phyloP scores from a whole-genome alignment of 2,329 filamentous ascomycete species.

The Leptographium radiaticola region DNA sequence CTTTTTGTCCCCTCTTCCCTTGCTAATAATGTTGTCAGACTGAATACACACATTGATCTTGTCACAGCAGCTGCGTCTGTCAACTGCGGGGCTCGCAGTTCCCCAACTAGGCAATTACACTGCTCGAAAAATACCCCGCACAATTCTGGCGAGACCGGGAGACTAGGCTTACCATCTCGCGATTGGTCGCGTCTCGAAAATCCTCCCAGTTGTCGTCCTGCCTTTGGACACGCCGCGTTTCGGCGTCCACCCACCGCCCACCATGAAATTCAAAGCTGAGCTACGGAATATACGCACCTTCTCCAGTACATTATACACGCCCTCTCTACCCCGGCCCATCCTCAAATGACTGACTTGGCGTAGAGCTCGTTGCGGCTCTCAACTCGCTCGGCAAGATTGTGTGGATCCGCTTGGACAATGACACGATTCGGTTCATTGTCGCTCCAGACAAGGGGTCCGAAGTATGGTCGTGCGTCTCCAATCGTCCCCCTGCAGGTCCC shows the following conservation, averaged over 20 bases:
- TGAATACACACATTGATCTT: background rate
- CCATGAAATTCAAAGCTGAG: constrained; percentile 31
- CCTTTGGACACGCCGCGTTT: background rate
- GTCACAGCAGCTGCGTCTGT: background rate
- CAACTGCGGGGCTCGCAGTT: background rate
- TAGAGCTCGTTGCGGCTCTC: constrained; percentile 53
- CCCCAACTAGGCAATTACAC: background rate
- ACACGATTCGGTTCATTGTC: constrained; percentile 83
- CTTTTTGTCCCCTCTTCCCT: background rate
- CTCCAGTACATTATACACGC: constrained; percentile 33
- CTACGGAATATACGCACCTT: constrained; percentile 55
- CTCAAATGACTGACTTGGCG: background rate
- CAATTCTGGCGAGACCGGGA: background rate
- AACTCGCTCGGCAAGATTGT: constrained; percentile 66
- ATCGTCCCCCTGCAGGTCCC: no score
- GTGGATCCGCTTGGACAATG: constrained; percentile 81
- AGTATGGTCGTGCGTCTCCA: constrained; percentile 70
- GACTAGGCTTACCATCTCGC: background rate
- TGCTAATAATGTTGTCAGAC: background rate
- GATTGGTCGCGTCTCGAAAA: constrained; percentile 1
- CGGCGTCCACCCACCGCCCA: background rate
- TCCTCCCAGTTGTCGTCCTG: background rate
- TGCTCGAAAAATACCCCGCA: background rate
- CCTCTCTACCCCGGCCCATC: background rate
- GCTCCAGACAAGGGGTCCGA: constrained; percentile 90